Conservation (phyloP, 192 early-diverging fungal genomes). For the Linderina pennispora region DNA sequence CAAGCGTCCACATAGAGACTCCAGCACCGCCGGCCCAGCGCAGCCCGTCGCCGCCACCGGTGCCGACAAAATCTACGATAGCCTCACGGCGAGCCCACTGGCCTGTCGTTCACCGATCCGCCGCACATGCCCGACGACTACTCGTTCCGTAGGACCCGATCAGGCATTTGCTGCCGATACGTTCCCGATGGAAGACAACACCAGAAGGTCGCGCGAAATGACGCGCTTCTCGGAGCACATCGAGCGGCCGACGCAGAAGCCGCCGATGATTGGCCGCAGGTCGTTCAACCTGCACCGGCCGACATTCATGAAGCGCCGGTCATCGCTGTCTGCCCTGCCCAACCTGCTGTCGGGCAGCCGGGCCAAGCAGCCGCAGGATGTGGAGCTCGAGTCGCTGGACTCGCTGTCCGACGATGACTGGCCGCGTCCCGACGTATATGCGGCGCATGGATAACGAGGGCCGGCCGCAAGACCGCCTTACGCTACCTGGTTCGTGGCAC, state of each 20-base stretch:
- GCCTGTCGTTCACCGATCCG: not conserved
- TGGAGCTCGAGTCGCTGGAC: not conserved
- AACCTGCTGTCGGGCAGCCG: slow-evolving; percentile 13
- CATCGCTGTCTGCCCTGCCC: slow-evolving; percentile 32
- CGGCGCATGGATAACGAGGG: slow-evolving; percentile 23
- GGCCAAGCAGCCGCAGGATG: not conserved
- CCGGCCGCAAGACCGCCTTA: slow-evolving; percentile 23
- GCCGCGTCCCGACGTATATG: slow-evolving; percentile 5
- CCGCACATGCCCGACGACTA: slow-evolving; percentile 10
- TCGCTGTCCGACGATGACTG: not conserved
- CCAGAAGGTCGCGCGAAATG: slow-evolving; percentile 13
- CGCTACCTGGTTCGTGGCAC: slow-evolving; percentile 44
- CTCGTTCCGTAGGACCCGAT: slow-evolving; percentile 38
- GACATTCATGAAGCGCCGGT: slow-evolving; percentile 9
- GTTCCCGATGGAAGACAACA: slow-evolving; percentile 42
- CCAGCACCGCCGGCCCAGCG: too few relatives aligned
- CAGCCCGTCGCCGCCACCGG: too few relatives aligned
- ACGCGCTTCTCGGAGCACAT: slow-evolving; percentile 28
- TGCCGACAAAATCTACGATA: too few relatives aligned
- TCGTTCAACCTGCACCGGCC: slow-evolving; percentile 24
- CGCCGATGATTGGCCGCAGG: slow-evolving; percentile 9
- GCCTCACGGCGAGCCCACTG: not conserved
- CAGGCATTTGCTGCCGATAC: slow-evolving; percentile 32
- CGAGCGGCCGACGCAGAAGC: not conserved
- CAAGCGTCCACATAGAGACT: too few relatives aligned